Percentiles rank a stretch among this genome's conserved stretches.
Evolutionary conservation across 2,329 filamentous ascomycete genomes (phyloP).

Genomic region (Fusarium fracticaudum): DNA sequence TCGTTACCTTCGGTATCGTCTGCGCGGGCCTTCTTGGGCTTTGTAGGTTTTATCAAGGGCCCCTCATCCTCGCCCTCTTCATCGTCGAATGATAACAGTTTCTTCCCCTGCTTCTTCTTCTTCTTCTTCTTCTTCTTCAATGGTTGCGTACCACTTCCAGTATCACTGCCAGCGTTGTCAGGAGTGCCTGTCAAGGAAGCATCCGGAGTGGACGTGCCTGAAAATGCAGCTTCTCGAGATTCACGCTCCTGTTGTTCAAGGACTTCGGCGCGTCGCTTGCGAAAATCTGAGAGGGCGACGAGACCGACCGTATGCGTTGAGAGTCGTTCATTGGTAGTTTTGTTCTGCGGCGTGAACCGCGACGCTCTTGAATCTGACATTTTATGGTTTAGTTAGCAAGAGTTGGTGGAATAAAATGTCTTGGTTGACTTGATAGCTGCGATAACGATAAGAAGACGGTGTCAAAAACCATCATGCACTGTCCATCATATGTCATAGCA

Average conservation of each 20-base stretch:
- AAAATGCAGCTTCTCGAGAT: conserved; percentile 69
- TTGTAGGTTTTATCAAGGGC: conserved; percentile 42
- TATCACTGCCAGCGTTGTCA: conserved; percentile 52
- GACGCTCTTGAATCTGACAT: conserved; percentile 57
- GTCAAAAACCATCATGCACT: background rate
- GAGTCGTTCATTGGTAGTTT: conserved; percentile 81
- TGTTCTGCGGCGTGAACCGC: conserved; percentile 79
- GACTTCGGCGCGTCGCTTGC: conserved; percentile 94
- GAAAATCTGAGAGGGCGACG: conserved; percentile 91
- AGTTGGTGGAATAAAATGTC: background rate
- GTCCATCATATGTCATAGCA: background rate
- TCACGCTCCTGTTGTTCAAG: conserved; percentile 89
- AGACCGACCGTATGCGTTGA: conserved; percentile 91
- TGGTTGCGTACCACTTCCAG: conserved; percentile 34
- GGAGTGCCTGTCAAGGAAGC: conserved; percentile 60
- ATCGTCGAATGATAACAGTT: conserved; percentile 71
- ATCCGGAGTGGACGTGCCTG: conserved; percentile 58
- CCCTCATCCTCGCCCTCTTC: conserved; percentile 72
- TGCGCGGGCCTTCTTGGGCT: conserved; percentile 49
- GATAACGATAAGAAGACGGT: conserved; percentile 25
- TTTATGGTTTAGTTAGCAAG: conserved; percentile 1
- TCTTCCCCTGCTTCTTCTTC: conserved; percentile 56
- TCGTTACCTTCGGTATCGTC: conserved; percentile 46
- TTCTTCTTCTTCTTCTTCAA: conserved; percentile 55
- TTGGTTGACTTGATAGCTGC: background rate